These are phyloP conservation scores for Apiotrichum akiyoshidainum DNA, from an alignment of 1,284 basidiomycete species.

Conservation along the genomic window DNA sequence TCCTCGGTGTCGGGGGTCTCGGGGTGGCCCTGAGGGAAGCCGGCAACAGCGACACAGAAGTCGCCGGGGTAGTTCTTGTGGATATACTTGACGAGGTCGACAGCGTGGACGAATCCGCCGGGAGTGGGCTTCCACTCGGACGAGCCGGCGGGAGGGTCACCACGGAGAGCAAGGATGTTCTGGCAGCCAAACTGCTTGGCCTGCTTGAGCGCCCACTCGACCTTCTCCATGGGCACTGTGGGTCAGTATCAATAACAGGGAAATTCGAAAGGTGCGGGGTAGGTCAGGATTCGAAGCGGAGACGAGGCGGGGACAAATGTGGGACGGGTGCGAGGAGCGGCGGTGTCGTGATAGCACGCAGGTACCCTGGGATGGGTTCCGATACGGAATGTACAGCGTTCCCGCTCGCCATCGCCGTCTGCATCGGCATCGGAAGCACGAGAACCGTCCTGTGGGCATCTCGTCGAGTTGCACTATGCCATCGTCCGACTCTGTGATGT, in stretches of 20 bases:
- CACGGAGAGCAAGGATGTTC: constrained; percentile 91
- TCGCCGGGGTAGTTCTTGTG: constrained; percentile 76
- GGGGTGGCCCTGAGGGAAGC: constrained; percentile 72
- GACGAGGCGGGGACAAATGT: not conserved
- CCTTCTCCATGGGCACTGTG: constrained; percentile 82
- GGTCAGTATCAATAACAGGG: not conserved
- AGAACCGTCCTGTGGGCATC: no score
- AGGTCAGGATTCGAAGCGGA: not conserved
- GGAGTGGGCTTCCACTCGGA: constrained; percentile 88
- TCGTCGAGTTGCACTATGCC: no score
- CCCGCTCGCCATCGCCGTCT: no score
- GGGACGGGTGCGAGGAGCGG: no score
- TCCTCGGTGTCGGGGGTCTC: constrained; percentile 59
- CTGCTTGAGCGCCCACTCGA: constrained; percentile 87
- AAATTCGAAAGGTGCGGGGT: not conserved
- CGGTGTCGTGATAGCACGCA: no score
- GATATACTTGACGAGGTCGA: constrained; percentile 87
- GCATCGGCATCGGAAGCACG: no score
- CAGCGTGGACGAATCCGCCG: constrained; percentile 80
- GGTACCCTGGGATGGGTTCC: no score
- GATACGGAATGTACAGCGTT: no score
- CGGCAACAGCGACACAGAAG: constrained; percentile 90
- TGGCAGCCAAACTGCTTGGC: constrained; percentile 88
- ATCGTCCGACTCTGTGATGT: no score
- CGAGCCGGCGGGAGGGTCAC: constrained; percentile 84